Conservation (phyloP, 352 stramenopile species). For the Pythium monospermum region DNA sequence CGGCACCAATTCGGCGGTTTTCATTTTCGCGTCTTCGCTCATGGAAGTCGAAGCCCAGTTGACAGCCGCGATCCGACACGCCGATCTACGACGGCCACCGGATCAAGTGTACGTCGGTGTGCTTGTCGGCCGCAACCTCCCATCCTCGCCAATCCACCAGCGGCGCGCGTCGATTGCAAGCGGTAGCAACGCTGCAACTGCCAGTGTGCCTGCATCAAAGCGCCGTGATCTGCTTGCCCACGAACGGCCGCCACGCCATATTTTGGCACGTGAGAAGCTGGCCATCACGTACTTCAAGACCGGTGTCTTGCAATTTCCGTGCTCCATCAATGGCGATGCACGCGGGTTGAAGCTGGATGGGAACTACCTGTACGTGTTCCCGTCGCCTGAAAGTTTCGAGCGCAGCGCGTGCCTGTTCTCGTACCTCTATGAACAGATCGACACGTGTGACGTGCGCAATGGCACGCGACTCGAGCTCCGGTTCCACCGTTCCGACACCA, state of each 20-base stretch:
- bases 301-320: constrained; percentile 49
- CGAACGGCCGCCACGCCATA: constrained; percentile 44
- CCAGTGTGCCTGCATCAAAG: constrained; percentile 28
- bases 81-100: constrained; percentile 24
- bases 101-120: constrained; percentile 66
- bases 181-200: constrained; percentile 1
- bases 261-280: constrained; percentile 38
- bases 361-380: constrained; percentile 49
- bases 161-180: constrained; percentile 25
- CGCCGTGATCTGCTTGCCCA: constrained; percentile 47
- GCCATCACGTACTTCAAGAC: constrained; percentile 48
- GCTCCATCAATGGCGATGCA: constrained; percentile 49
- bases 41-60: constrained; percentile 44
- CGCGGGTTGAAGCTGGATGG: constrained; percentile 47
- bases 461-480: constrained; percentile 44
- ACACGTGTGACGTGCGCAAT: constrained; percentile 37
- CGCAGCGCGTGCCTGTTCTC: constrained; percentile 66
- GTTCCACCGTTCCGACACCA: constrained; percentile 39
- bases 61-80: constrained; percentile 21
- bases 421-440: constrained; percentile 54
- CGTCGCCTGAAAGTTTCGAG: constrained; percentile 46
- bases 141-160: constrained; percentile 68
- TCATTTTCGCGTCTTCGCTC: constrained; percentile 36
- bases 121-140: constrained; percentile 48
- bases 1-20: constrained; percentile 24